Evolutionary conservation across 2,329 filamentous ascomycete genomes (phyloP).

Genomic region (Cladosporium sp.): DNA sequence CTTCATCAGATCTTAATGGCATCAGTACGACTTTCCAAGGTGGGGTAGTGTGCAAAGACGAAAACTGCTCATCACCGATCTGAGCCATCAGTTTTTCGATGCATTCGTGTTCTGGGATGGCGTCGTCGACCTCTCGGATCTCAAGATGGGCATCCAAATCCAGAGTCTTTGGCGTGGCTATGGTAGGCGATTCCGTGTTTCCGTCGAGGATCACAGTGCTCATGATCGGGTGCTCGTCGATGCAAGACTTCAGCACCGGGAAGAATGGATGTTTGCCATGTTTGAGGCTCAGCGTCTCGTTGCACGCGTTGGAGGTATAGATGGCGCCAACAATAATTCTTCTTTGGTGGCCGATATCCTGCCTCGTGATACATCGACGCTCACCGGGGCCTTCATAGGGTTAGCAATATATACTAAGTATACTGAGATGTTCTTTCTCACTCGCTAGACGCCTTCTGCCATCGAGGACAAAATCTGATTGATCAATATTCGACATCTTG

Average conservation of each 20-base stretch:
- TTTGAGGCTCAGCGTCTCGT: conserved; percentile 24
- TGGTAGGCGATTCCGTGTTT: conserved; percentile 41
- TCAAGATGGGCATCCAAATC: conserved; percentile 44
- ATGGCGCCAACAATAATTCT: conserved; percentile 42
- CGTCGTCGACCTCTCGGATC: conserved; percentile 26
- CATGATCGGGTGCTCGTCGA: conserved; percentile 42
- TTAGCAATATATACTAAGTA: background rate
- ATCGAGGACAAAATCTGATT: background rate
- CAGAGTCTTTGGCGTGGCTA: conserved; percentile 34
- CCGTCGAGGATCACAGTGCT: conserved; percentile 39
- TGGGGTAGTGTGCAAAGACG: conserved; percentile 31
- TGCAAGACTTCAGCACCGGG: conserved; percentile 39
- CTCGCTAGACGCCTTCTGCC: background rate
- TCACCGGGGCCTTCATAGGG: conserved; percentile 41
- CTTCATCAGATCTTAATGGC: conserved; percentile 17
- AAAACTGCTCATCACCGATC: conserved; percentile 39
- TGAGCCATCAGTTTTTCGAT: conserved; percentile 32
- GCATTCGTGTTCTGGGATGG: conserved; percentile 21
- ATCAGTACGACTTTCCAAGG: conserved; percentile 47
- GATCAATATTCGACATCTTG: background rate
- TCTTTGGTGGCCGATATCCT: conserved; percentile 44
- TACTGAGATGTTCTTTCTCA: background rate
- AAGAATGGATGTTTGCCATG: conserved; percentile 20
- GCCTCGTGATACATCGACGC: conserved; percentile 43
- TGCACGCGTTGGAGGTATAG: conserved; percentile 30